A percentile compares a stretch with the other conserved stretches of the same genome.
phyloP scores from a whole-genome alignment of 2,329 filamentous ascomycete species.

The Cadophora sp. region DNA sequence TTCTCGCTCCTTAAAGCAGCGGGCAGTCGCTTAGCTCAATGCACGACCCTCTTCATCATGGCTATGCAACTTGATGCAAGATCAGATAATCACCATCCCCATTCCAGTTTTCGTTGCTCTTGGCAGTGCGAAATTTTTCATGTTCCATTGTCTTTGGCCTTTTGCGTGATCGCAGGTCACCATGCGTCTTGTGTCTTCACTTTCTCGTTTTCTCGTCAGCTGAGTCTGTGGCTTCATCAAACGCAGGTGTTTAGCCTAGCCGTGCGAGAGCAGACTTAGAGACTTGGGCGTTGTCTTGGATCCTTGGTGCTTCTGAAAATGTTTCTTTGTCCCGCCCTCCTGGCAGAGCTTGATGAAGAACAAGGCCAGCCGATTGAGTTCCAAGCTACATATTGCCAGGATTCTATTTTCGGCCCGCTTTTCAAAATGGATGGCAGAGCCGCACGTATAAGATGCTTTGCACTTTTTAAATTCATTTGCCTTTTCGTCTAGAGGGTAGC shows the following conservation, averaged over 20 bases:
- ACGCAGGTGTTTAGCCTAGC: neutral
- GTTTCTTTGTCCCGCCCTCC: neutral
- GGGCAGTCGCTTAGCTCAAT: slow-evolving; percentile 7
- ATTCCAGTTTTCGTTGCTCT: slow-evolving; percentile 2
- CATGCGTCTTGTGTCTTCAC: neutral
- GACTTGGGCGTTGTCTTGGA: neutral
- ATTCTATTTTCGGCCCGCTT: neutral
- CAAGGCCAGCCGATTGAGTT: neutral
- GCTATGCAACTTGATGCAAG: neutral
- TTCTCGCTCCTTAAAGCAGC: slow-evolving; percentile 2
- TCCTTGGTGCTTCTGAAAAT: neutral
- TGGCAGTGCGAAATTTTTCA: neutral
- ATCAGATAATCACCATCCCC: slow-evolving; percentile 9
- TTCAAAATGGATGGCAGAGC: neutral
- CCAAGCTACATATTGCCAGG: neutral
- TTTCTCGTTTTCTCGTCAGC: neutral
- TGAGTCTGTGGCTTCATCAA: neutral
- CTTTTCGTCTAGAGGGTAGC: neutral
- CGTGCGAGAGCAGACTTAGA: neutral
- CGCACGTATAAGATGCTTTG: slow-evolving; percentile 4
- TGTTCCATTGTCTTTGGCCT: neutral
- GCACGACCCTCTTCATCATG: slow-evolving; percentile 2
- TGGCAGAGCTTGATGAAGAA: neutral
- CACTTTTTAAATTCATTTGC: slow-evolving; percentile 1
- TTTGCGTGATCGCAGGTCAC: neutral